Evolutionary conservation across 1,139 yeast genomes (phyloP).

Genomic region (Geotrichum cucujoidarum): DNA sequence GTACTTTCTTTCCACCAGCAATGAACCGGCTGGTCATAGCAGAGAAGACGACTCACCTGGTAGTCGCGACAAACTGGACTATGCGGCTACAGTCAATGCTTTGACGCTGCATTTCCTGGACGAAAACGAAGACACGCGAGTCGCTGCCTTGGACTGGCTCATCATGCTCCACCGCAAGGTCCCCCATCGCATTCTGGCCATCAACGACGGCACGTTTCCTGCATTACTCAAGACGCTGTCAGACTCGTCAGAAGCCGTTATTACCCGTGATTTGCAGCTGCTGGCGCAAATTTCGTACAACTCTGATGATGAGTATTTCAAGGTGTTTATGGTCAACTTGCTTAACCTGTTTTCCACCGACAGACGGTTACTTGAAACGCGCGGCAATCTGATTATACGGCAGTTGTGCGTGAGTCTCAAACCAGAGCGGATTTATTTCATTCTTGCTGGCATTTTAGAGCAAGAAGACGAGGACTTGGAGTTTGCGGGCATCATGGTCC

Average conservation of each 20-base stretch:
- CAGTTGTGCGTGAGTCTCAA: conserved; percentile 77
- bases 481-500: conserved; percentile 77
- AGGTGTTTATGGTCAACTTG: conserved; percentile 68
- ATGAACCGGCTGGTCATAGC: conserved; percentile 25
- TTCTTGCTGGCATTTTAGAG: conserved; percentile 71
- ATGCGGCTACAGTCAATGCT: conserved; percentile 55
- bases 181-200: conserved; percentile 55
- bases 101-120: conserved; percentile 57
- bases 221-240: conserved; percentile 75
- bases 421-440: conserved; percentile 77
- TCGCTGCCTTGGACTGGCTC: conserved; percentile 89
- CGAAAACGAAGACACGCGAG: conserved; percentile 73
- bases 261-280: conserved; percentile 68
- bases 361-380: conserved; percentile 55
- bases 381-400: conserved; percentile 81
- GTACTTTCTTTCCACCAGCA: conserved; percentile 22
- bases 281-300: conserved; percentile 74
- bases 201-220: conserved; percentile 63
- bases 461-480: conserved; percentile 55
- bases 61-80: conserved; percentile 41
- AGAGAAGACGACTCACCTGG: conserved; percentile 4
- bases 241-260: conserved; percentile 82
- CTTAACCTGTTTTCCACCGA: conserved; percentile 64
- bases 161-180: conserved; percentile 73
- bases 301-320: conserved; percentile 73